Evolutionary conservation across 177 flowering plant species (phyloP).

Genomic region (Vitis hybrid): DNA sequence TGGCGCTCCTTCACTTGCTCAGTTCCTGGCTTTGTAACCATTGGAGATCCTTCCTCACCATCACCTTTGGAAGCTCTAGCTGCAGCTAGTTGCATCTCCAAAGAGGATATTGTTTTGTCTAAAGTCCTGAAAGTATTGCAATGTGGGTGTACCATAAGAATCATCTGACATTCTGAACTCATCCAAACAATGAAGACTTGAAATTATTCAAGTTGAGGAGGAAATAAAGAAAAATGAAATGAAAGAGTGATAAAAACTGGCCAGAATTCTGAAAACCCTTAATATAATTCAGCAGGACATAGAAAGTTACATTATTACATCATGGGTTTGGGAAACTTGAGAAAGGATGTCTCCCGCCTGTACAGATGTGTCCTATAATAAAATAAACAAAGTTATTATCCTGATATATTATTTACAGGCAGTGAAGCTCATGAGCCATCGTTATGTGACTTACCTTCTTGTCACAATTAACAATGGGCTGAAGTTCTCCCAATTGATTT

Average conservation of each 20-base stretch:
- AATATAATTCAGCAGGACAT: constrained; percentile 3
- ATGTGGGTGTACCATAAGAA: neutral
- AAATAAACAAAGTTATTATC: constrained; percentile 1
- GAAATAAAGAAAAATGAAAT: constrained; percentile 1
- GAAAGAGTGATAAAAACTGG: neutral
- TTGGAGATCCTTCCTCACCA: constrained; percentile 41
- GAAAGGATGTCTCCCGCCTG: constrained; percentile 56
- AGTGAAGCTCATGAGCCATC: constrained; percentile 1
- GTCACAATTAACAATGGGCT: constrained; percentile 51
- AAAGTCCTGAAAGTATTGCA: constrained; percentile 56
- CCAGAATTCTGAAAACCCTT: neutral
- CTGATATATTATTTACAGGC: constrained; percentile 2
- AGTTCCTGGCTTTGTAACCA: constrained; percentile 26
- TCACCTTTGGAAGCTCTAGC: constrained; percentile 68
- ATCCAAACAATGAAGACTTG: neutral
- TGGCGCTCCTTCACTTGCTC: constrained; percentile 42
- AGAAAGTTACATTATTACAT: constrained; percentile 71
- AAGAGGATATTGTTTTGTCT: constrained; percentile 77
- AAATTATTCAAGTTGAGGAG: neutral
- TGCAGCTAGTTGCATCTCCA: constrained; percentile 83
- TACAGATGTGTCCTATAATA: constrained; percentile 51
- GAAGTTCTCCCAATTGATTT: constrained; percentile 27
- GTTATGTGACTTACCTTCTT: constrained; percentile 52
- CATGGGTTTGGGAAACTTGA: constrained; percentile 82
- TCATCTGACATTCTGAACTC: neutral